Base-by-base conservation (phyloP, 345 rosid species). In the Hibiscus tridactylites region DNA sequence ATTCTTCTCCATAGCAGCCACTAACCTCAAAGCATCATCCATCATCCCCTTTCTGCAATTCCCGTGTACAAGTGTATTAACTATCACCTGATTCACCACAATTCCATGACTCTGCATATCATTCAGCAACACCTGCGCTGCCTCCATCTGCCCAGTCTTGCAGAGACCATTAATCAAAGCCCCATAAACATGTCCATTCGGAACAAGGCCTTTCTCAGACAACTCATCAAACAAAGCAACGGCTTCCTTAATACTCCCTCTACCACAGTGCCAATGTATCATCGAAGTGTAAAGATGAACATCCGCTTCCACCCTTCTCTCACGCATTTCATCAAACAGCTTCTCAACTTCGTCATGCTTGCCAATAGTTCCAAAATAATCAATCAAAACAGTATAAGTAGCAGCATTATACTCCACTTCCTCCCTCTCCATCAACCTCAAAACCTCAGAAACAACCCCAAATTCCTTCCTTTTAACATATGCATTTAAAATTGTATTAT, bases 131-230 rank as follows among this genome's bases (percentile, higher is more conserved):
- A 85, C 81, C 61, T 81, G 86, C 62, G 91, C 97, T 33, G 92
- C 97, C 68, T 81, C 87, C 94, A 91, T 82, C 75, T 79, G 85
- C 61, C 97, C 92, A 3, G 78, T 80, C 81, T 84, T 88, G 84
- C 96, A 93, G 42, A 90, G 82, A n/a, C 98, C 97, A 66, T 85
- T 78, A 1, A 93, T 83, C 73, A 93, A 74, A 60, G 87, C 88
- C 66, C 96, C 96, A 15, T 88, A 93, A 63, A 93, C 89, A 68
- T 84, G 80, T 78, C 74, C 71, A 81, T 61, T 91, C 1, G 96
- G 85, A 61, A 79, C 81, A 71, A 90, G 71, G 6, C 96, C 96
- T 72, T 76, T 85, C 79, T 81, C 91, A 4, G 71, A 73, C 80
- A 87, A 64, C 70, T 91, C 97, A 80, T 93, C 98, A 80, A 93